Percentiles rank a stretch among this genome's conserved stretches.
These are phyloP conservation scores for Starmerella apicola DNA, from an alignment of 805 yeast species.

Conservation along the genomic window DNA sequence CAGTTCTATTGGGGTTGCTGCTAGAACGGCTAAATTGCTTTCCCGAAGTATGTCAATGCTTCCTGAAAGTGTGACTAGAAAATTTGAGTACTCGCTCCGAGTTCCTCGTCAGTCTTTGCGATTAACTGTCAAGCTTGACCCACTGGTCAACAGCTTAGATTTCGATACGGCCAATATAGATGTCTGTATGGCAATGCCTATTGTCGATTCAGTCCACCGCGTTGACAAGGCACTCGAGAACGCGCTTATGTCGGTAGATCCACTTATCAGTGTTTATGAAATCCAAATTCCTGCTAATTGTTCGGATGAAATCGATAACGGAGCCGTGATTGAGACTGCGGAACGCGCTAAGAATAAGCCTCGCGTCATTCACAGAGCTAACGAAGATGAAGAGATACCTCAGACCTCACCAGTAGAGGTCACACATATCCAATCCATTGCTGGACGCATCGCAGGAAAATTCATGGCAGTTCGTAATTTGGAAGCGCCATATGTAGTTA, in stretches of 20 bases:
- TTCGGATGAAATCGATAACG: neutral
- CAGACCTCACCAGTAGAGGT: neutral
- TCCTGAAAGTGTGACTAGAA: neutral
- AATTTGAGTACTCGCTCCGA: neutral
- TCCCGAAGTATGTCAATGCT: neutral
- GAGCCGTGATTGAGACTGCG: neutral
- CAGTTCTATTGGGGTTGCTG: slow-evolving; percentile 1
- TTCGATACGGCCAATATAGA: neutral
- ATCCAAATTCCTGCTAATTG: slow-evolving; percentile 9
- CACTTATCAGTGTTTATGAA: slow-evolving; percentile 13
- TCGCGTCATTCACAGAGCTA: too few relatives aligned
- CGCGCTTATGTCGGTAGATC: slow-evolving; percentile 3
- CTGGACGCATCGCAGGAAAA: slow-evolving; percentile 13
- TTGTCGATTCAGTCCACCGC: neutral
- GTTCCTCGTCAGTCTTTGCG: slow-evolving; percentile 8
- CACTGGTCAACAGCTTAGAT: too few relatives aligned
- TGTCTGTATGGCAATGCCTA: neutral
- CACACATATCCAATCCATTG: slow-evolving; percentile 11
- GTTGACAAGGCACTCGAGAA: neutral
- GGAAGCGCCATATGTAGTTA: slow-evolving; percentile 9
- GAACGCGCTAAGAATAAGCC: too few relatives aligned
- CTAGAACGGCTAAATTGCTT: slow-evolving; percentile 3
- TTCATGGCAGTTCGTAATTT: neutral
- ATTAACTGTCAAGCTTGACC: slow-evolving; percentile 1
- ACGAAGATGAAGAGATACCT: too few relatives aligned